A percentile compares a stretch with the other conserved stretches of the same genome.
Conservation (phyloP, 257 asterid species). For the Solanum rostratum region DNA sequence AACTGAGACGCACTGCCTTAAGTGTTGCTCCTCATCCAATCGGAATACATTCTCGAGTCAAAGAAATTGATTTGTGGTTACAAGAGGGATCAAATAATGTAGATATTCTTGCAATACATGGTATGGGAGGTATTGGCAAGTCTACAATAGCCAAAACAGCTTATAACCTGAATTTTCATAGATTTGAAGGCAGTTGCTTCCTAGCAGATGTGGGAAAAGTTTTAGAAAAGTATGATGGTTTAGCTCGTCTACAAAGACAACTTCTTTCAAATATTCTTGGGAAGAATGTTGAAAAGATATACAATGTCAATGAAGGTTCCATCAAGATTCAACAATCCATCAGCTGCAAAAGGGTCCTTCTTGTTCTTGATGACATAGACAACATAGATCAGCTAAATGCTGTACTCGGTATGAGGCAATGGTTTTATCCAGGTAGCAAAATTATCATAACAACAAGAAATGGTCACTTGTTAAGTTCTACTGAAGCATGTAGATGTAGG, state of each 20-base stretch:
- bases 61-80: constrained; percentile 1
- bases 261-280: constrained; percentile 3
- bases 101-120: background rate
- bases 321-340: background rate
- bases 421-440: constrained; percentile 8
- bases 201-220: constrained; percentile 2
- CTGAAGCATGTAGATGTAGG: background rate
- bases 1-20: background rate
- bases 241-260: constrained; percentile 4
- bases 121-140: constrained; percentile 8
- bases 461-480: background rate
- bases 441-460: constrained; percentile 7
- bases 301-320: background rate
- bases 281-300: background rate
- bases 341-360: background rate
- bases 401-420: background rate
- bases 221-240: background rate
- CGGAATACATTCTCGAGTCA: constrained; percentile 2
- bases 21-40: background rate
- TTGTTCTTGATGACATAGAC: constrained; percentile 7
- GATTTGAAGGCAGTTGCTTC: constrained; percentile 6
- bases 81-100: background rate
- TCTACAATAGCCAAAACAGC: constrained; percentile 1
- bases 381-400: background rate
- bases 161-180: background rate